phyloP scores from a whole-genome alignment of 2,329 filamentous ascomycete genomes.

The Cadophora malorum region DNA sequence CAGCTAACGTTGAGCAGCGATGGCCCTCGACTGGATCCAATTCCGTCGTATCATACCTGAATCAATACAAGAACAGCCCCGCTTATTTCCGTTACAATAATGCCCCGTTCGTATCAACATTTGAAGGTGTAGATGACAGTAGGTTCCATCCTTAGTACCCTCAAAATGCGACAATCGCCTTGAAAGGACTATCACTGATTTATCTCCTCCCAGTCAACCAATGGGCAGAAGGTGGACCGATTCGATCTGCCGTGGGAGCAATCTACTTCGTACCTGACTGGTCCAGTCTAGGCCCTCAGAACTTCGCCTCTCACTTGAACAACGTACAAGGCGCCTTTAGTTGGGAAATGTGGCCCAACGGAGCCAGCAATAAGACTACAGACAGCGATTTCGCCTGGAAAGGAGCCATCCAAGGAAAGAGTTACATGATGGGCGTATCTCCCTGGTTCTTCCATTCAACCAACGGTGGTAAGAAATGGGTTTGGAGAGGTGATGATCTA shows the following conservation, averaged over 20 bases:
- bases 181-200: neutral
- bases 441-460: constrained; percentile 68
- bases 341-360: constrained; percentile 53
- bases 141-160: neutral
- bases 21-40: constrained; percentile 41
- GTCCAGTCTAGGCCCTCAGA: constrained; percentile 48
- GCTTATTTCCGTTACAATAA: constrained; percentile 49
- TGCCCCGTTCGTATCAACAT: constrained; percentile 57
- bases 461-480: constrained; percentile 65
- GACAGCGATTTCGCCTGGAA: constrained; percentile 51
- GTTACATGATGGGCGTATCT: constrained; percentile 61
- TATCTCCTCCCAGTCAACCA: constrained; percentile 41
- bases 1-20: neutral
- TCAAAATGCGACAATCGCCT: neutral
- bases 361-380: constrained; percentile 46
- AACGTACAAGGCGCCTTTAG: constrained; percentile 49
- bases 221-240: constrained; percentile 48
- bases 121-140: constrained; percentile 53
- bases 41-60: constrained; percentile 41
- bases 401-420: constrained; percentile 46
- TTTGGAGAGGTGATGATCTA: constrained; percentile 65
- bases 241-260: constrained; percentile 46
- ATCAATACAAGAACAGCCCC: constrained; percentile 43
- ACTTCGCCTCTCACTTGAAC: constrained; percentile 40
- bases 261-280: constrained; percentile 56